Evolutionary conservation across 2,329 filamentous ascomycete species (phyloP), one percentile per base, ranked within the genome.

Genomic region (Juglanconis juglandina): DNA sequence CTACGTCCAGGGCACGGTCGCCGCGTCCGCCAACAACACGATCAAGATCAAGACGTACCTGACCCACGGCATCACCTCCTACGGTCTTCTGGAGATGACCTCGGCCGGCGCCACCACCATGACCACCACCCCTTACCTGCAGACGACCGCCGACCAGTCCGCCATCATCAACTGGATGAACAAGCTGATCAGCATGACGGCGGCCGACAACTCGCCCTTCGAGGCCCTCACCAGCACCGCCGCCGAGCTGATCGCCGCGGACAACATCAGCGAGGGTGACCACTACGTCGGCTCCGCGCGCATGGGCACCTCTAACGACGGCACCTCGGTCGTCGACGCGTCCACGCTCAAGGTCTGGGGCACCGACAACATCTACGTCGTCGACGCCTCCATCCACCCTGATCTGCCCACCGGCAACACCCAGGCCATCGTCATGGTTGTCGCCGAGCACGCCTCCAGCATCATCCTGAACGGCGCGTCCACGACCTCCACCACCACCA

Each of bases 401-500:
- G 86, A 86, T 62, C 81, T 87, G 52, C 79, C 84, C 24, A 83
- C 84, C 3, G 84, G 84, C 37, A 89, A 89, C 70, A 86, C 86
- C 0, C 72, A 74, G 24, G 67, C 74, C 8, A 76, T 76, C 64
- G 74, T 78, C 51, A 73, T 78, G 24, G 69, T 73, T 11, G 73
- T 69, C 3, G 69, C 76, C 10, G 76, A 78, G 68, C 71, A 70
- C 35, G 76, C 76, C 3, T 66, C 69, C 47, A 71, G 61, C 54
- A 53, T 53, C 53, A 66, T 68, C 57, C 55, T 63, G 44, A 47
- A 50, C 35, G 60, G 57, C 37, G 17, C 60, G 30, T 48, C 61
- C 9, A 39, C 47, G 42, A 61, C 53, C 33, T 56, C 63, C 41
- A 56, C 59, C 48, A 59, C 41, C 55, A n/a, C 14, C 49, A 54